Base-by-base conservation (phyloP, 495 filamentous ascomycete species). In the Immersiella caudata region DNA sequence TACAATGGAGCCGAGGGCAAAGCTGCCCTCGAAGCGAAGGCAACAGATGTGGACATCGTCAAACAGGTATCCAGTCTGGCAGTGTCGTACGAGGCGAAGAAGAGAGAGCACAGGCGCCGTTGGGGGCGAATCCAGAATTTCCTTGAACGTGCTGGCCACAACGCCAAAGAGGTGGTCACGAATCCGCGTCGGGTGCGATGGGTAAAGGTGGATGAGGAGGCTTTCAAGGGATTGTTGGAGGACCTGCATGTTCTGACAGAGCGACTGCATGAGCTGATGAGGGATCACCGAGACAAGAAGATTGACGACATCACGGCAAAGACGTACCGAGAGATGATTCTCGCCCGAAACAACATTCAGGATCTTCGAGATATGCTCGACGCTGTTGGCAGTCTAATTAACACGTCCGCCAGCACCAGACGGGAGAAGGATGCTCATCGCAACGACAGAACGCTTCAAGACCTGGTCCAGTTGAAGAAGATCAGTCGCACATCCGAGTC, bases 241-340 rank as follows among this genome's bases (percentile, higher is more conserved):
- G 74, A 78, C 24, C 60, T 78, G 6, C 75, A 78, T 46, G 59
- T 66, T n/a, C 46, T 78, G 14, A 78, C 75, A 0, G 75, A 78
- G 27, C 69, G 75, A 0, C 72, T 78, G 2, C 72, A 78, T 29
- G 74, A 76, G 69, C 66, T 78, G 27, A 76, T 76, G 70, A 49
- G 72, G 0, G 62, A 62, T 22, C 59, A 73, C 29, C 74, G 70
- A 1, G 68, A 72, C 22, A 40, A 64, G 59, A 67, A 67, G n/a
- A 73, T 78, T 27, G 75, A 76, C 57, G 74, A 73, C 20, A 76
- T 78, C 54, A 73, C 74, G 0, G 74, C 70, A 52, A 78, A 73
- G 62, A 78, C 74, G 0, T 78, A 78, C 63, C 66, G 75, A 0
- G 75, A 78, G 64, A 76, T 78, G 74, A 71, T 78, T 7, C 52